These are phyloP conservation scores for Ehretia macrophylla DNA, from an alignment of 257 asterid genomes.

Conservation along the genomic window DNA sequence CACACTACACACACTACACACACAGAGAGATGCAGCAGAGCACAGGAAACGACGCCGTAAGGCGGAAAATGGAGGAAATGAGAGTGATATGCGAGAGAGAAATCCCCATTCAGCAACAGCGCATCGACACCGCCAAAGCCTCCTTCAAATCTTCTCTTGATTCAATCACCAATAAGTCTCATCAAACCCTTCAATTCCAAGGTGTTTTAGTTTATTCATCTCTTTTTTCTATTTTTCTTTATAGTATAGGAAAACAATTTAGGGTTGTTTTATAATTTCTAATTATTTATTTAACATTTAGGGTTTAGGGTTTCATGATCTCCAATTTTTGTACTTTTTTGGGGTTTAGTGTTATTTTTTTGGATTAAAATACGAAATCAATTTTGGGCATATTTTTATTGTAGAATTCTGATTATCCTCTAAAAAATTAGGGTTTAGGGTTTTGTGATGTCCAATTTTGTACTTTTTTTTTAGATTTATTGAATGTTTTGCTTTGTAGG, in stretches of 20 bases:
- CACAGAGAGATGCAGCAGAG: slow-evolving; percentile 37
- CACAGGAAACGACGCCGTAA: slow-evolving; percentile 24
- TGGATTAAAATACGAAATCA: no score
- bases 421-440: no score
- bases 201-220: slow-evolving; percentile 20
- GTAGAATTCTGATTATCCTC: no score
- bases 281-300: no score
- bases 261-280: background rate
- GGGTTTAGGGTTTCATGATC: no score
- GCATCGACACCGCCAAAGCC: slow-evolving; percentile 36
- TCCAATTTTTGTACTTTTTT: background rate
- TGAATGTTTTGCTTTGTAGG: background rate
- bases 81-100: slow-evolving; percentile 62
- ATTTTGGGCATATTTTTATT: no score
- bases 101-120: slow-evolving; percentile 56
- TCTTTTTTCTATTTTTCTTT: background rate
- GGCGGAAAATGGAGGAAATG: slow-evolving; percentile 49
- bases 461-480: background rate
- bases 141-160: slow-evolving; percentile 29
- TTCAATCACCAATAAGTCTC: slow-evolving; percentile 41
- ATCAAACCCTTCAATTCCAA: slow-evolving; percentile 59
- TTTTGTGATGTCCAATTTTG: no score
- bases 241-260: slow-evolving; percentile 1
- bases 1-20: background rate
- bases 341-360: no score